Base-by-base conservation (phyloP, 805 yeast species). In the Metschnikowia anglica region DNA sequence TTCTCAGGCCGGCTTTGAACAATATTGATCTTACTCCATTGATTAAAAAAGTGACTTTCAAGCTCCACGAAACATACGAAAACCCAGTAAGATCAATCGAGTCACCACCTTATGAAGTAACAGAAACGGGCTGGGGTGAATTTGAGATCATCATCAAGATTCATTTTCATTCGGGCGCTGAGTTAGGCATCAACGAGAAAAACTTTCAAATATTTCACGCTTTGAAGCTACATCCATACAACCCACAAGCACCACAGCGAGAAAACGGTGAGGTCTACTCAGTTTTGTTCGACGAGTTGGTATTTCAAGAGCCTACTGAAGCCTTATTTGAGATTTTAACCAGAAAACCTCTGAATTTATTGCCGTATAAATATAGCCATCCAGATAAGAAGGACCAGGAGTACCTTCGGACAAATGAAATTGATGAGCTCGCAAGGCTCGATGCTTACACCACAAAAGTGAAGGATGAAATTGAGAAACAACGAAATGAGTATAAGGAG, bases 61-160 rank as follows among this genome's bases (percentile, higher is more conserved):
- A 93, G 60, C 71, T 93, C 17, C 99, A 93, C 63, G 99, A 93
- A 51, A 93, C 99, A 0, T 93, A 91, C 56, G 84, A 83, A 16
- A 87, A 83, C 54, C 79, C 97, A 1, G 80, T 88, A n/a, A 71
- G 99, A 42, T 76, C 93, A 1, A 74, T 91, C 12, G 98, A 93
- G 49, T 61, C 72, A 23, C 97, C 98, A 2, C 99, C 99, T 0
- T 93, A 85, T 56, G 95, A 89, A 61, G 88, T 93, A 21, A 85
- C 96, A 2, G 99, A 93, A 59, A 87, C 98, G 0, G 99, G 99
- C 0, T 93, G 99, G 99, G 99, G 99, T 52, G 99, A 93, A 63
- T 93, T 93, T 64, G 99, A 93, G 58, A 85, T 93, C 48, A 79
- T 86, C 27, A 82, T 93, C 42, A 87, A 90, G 59, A 79, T 93